These are phyloP conservation scores for Eucalyptus melliodora DNA, from an alignment of 345 rosid species.

Conservation along the genomic window DNA sequence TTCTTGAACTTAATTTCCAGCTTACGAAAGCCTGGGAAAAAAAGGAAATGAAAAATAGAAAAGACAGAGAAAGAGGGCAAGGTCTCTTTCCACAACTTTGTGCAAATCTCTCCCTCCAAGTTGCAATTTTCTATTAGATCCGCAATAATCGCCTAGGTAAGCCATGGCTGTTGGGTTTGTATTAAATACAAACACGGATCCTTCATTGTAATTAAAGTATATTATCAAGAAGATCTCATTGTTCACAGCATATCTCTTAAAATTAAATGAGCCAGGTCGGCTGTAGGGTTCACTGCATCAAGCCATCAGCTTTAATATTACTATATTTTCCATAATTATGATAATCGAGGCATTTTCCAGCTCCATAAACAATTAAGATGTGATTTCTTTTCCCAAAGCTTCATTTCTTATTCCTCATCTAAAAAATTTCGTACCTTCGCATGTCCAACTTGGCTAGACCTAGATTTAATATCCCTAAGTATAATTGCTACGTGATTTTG, in stretches of 20 bases:
- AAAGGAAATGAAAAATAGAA: background rate
- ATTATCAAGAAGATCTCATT: background rate
- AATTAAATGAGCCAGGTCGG: background rate
- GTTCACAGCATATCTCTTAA: background rate
- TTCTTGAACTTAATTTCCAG: background rate
- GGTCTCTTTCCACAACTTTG: background rate
- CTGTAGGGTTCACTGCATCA: background rate
- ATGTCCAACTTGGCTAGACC: background rate
- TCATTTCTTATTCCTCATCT: background rate
- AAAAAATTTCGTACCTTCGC: background rate
- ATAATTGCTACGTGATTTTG: background rate
- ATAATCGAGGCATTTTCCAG: background rate
- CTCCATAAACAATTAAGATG: background rate
- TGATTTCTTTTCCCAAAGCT: background rate
- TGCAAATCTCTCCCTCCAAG: background rate
- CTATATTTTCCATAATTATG: background rate
- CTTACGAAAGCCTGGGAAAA: background rate
- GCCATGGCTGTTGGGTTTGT: background rate
- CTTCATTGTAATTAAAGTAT: background rate
- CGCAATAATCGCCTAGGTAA: background rate
- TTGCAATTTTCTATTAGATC: background rate
- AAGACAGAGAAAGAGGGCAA: background rate
- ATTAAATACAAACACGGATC: background rate
- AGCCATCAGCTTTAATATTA: background rate
- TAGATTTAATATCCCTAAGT: background rate